Percentiles rank a stretch among this genome's conserved stretches.
Conservation (phyloP, 2,329 filamentous ascomycete genomes). For the Talaromyces sp. region DNA sequence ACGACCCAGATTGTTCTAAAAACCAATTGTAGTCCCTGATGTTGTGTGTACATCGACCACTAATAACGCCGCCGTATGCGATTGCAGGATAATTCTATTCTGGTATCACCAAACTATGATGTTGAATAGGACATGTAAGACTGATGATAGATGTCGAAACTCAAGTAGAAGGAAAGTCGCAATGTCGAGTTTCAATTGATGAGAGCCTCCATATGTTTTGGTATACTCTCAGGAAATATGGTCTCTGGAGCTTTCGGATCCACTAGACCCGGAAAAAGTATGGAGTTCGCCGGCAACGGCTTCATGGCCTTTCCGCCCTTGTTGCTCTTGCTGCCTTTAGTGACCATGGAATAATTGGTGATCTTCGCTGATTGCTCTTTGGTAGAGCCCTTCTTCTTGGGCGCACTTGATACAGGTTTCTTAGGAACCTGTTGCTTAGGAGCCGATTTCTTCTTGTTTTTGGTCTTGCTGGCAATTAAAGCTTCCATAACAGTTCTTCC, state of each 20-base stretch:
- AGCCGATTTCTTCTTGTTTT: slow-evolving; percentile 15
- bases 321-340: slow-evolving; percentile 27
- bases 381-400: slow-evolving; percentile 21
- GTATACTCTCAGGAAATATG: slow-evolving; percentile 20
- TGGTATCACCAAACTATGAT: slow-evolving; percentile 17
- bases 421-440: slow-evolving; percentile 16
- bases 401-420: slow-evolving; percentile 18
- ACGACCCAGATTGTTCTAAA: not conserved
- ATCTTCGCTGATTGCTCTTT: slow-evolving; percentile 30
- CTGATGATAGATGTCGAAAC: not conserved
- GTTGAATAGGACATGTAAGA: slow-evolving; percentile 1
- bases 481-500: slow-evolving; percentile 28
- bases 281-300: slow-evolving; percentile 30
- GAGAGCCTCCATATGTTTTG: slow-evolving; percentile 4
- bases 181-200: not conserved
- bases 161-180: not conserved
- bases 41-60: slow-evolving; percentile 1
- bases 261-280: slow-evolving; percentile 29
- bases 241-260: slow-evolving; percentile 16
- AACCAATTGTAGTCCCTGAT: slow-evolving; percentile 1
- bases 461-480: slow-evolving; percentile 19
- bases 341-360: slow-evolving; percentile 32
- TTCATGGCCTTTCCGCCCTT: slow-evolving; percentile 31
- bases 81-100: slow-evolving; percentile 16
- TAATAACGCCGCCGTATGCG: slow-evolving; percentile 18